These are phyloP conservation scores for Protomyces pachydermus DNA, from an alignment of 1,139 yeast species.

Conservation along the genomic window DNA sequence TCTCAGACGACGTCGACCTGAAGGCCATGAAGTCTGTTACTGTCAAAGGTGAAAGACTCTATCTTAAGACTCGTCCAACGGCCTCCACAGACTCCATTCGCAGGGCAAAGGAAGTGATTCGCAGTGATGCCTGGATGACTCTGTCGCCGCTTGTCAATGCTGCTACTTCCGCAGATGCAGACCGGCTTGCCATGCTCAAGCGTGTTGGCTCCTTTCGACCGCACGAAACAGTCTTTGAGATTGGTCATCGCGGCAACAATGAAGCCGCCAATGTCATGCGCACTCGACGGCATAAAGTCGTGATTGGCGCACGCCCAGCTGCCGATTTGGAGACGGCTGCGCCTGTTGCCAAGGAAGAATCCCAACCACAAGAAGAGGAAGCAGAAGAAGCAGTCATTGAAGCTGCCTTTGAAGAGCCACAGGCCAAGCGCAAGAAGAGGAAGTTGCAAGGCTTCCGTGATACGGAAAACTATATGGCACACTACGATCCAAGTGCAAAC, in stretches of 20 bases:
- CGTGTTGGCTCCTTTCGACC: constrained; percentile 61
- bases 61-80: constrained; percentile 75
- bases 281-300: constrained; percentile 77
- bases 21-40: constrained; percentile 65
- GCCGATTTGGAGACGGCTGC: not conserved
- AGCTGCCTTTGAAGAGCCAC: constrained; percentile 34
- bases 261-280: constrained; percentile 78
- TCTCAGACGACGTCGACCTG: constrained; percentile 67
- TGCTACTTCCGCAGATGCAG: constrained; percentile 38
- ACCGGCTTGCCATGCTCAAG: constrained; percentile 66
- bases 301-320: constrained; percentile 42
- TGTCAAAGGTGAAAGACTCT: constrained; percentile 78
- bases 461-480: constrained; percentile 78
- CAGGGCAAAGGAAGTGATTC: constrained; percentile 72
- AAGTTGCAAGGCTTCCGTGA: constrained; percentile 58
- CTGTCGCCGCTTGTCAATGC: constrained; percentile 54
- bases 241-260: constrained; percentile 47
- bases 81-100: constrained; percentile 83
- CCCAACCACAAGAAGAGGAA: constrained; percentile 38
- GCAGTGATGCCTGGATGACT: constrained; percentile 81
- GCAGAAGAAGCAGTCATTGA: constrained; percentile 39
- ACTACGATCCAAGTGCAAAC: constrained; percentile 76
- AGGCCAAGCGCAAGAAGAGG: constrained; percentile 37
- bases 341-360: not conserved
- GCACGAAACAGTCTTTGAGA: constrained; percentile 92